Conservation (phyloP, 768 basidiomycete genomes). For the Auricularia sp. region DNA sequence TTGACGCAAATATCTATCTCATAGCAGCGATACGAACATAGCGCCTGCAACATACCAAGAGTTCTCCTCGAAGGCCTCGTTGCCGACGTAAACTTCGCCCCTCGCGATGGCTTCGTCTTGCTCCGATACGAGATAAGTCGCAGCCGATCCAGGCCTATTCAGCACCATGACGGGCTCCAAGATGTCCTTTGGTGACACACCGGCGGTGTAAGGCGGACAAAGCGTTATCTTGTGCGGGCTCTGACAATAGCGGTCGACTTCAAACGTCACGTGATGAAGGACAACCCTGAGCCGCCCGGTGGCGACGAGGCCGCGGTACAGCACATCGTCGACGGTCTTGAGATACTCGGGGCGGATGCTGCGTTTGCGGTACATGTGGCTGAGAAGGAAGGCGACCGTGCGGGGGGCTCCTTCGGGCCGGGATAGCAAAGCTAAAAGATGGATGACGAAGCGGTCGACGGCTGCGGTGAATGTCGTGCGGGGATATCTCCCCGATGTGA, state of each 20-base stretch:
- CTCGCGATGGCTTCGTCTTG: constrained; percentile 1
- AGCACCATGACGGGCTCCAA: constrained; percentile 7
- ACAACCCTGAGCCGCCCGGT: background rate
- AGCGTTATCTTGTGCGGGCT: background rate
- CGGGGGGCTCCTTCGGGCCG: background rate
- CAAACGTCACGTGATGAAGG: constrained; percentile 13
- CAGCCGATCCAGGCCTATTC: background rate
- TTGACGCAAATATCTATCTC: background rate
- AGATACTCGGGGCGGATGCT: background rate
- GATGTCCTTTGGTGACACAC: constrained; percentile 6
- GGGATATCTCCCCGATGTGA: too few species aligned
- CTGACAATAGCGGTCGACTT: constrained; percentile 7
- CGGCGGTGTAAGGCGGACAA: background rate
- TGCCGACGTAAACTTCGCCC: constrained; percentile 14
- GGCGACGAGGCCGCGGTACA: background rate
- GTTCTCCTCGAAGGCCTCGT: constrained; percentile 11
- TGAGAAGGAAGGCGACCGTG: background rate
- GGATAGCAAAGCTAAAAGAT: background rate
- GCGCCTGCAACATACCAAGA: background rate
- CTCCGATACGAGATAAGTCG: background rate
- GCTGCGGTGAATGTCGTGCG: background rate
- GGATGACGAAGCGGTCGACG: background rate
- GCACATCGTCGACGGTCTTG: background rate
- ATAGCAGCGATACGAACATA: background rate
- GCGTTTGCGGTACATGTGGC: background rate